Evolutionary conservation across 306 rosid genomes (phyloP).

Genomic region (Boehmeria nivea): DNA sequence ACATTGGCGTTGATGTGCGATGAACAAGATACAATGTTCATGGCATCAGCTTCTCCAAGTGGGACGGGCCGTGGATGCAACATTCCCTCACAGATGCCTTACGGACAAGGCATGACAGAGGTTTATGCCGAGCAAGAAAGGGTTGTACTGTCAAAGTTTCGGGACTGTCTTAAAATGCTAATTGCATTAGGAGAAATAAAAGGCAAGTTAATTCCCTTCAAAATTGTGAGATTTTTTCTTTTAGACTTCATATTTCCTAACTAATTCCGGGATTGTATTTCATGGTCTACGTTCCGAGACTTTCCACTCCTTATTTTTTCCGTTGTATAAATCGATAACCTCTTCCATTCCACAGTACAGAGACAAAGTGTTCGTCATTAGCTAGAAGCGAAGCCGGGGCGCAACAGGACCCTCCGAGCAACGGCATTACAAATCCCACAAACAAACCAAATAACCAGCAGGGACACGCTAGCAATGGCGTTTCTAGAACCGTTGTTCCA

Average conservation of each 20-base stretch:
- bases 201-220: slow-evolving; percentile 52
- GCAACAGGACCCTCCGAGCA: slow-evolving; percentile 42
- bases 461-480: slow-evolving; percentile 51
- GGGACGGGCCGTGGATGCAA: slow-evolving; percentile 51
- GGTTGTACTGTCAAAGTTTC: slow-evolving; percentile 65
- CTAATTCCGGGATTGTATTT: no score
- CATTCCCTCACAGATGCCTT: slow-evolving; percentile 57
- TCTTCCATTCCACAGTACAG: slow-evolving; percentile 43
- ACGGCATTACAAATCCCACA: slow-evolving; percentile 41
- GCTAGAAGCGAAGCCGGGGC: slow-evolving; percentile 58
- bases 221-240: slow-evolving; percentile 4
- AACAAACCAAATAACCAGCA: slow-evolving; percentile 32
- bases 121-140: slow-evolving; percentile 81
- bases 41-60: slow-evolving; percentile 66
- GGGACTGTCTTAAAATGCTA: slow-evolving; percentile 83
- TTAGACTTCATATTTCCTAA: no score
- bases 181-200: slow-evolving; percentile 93
- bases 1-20: slow-evolving; percentile 98
- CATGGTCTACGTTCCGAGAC: no score
- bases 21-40: slow-evolving; percentile 87
- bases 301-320: no score
- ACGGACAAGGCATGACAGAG: slow-evolving; percentile 77
- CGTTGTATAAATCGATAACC: slow-evolving; percentile 16
- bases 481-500: slow-evolving; percentile 34
- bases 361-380: slow-evolving; percentile 66